Base-by-base conservation (phyloP, 2,329 filamentous ascomycete species). In the Exserohilum turcica region DNA sequence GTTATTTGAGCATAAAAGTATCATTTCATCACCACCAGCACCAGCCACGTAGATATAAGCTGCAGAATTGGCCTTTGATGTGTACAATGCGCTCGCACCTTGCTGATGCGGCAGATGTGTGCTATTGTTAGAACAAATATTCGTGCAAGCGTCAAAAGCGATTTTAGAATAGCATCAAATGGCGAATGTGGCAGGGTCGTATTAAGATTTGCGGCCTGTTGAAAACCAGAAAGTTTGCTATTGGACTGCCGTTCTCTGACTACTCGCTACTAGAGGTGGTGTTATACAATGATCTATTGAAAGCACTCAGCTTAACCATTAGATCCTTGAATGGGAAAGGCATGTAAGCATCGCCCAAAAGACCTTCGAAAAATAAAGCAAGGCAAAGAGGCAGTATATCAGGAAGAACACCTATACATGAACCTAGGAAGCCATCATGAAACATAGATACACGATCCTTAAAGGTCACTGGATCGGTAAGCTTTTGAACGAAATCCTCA, bases 291-390 rank as follows among this genome's bases (percentile, higher is more conserved):
- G 44, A 15, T 19, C n/a, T 24, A 28, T 38, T 47, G 13, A 31
- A 10, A 39, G 24, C 15, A 38, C 44, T 47, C 35, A 47, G 39
- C 3, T 24, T 19, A 31, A n/a, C 6, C 10, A 47, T 35, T 21
- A 47, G 35, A 47, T 31, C 35, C 10, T 33, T 15, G 7, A 47
- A 47, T n/a, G 44, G 27, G 32, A 38, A 18, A 32, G 44, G 44
- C 44, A 47, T 39, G 35, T 47, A 47, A 39, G 44, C 36, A 8
- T 37, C 33, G 24, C 44, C 44, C 27, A 47, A 21, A 21, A 47
- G 44, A 32, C 44, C 44, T 39, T 47, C 44, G 33, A 47, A 47
- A 32, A 47, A 47, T 3, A 38, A 24, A 4, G 44, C 44, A 32
- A 47, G 44, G 24, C 33, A 47, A 31, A 47, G 31, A 35, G 44